Conservation (phyloP, 805 yeast species). For the Debaryomyces castellii region DNA sequence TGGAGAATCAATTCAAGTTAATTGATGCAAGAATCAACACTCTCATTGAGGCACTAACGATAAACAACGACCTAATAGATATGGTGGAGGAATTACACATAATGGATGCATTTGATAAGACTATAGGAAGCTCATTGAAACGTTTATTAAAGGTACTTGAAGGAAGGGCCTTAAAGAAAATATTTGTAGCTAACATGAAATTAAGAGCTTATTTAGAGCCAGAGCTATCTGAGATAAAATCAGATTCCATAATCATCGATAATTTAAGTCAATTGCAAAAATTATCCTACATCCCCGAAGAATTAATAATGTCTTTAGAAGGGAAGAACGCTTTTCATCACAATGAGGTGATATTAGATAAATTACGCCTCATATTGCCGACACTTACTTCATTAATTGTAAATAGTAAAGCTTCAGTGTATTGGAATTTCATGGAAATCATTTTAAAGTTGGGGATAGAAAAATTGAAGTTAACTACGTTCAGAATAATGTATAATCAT, state of each 20-base stretch:
- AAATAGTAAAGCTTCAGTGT: slow-evolving; percentile 9
- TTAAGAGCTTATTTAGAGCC: slow-evolving; percentile 8
- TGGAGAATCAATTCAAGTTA: slow-evolving; percentile 20
- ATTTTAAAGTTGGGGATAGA: neutral
- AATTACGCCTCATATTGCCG: neutral
- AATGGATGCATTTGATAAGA: slow-evolving; percentile 10
- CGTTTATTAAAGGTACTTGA: slow-evolving; percentile 4
- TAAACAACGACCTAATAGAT: slow-evolving; percentile 24
- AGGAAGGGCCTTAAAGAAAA: slow-evolving; percentile 4
- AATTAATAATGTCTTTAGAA: slow-evolving; percentile 2
- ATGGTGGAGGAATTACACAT: slow-evolving; percentile 19
- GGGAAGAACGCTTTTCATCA: neutral
- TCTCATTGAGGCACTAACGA: slow-evolving; percentile 20
- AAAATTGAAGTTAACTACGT: slow-evolving; percentile 15
- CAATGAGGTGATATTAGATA: neutral
- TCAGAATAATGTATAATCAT: slow-evolving; percentile 24
- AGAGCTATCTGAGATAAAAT: slow-evolving; percentile 2
- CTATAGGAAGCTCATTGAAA: slow-evolving; percentile 3
- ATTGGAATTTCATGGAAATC: slow-evolving; percentile 16
- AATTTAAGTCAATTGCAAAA: slow-evolving; percentile 7
- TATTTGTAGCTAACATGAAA: slow-evolving; percentile 8
- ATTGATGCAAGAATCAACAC: slow-evolving; percentile 27
- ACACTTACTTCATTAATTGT: slow-evolving; percentile 15
- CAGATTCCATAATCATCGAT: slow-evolving; percentile 21
- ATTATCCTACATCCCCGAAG: neutral